Evolutionary conservation across 352 stramenopile species (phyloP), one percentile per base, ranked within the genome.

Genomic region (Elongisporangium undulatum): DNA sequence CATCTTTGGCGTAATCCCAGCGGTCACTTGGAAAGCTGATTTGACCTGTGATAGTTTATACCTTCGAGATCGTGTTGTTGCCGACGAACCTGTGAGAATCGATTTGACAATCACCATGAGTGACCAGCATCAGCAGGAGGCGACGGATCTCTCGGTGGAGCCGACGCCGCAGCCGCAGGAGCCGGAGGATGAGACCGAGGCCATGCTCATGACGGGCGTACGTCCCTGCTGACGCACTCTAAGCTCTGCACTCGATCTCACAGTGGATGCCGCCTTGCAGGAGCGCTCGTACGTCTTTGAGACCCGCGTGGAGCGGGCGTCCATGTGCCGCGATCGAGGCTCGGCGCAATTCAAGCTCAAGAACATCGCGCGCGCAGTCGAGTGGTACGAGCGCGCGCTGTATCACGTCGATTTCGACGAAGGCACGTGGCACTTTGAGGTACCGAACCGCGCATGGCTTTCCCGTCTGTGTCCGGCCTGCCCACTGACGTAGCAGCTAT

Each of bases 361-460:
- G 23, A 56, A 91, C 51, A n/a, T 77, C 12, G 34, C 53, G 0
- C 55, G 66, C 7, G 85, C 85, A 2, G 56, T 92, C 50, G 50
- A 74, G 50, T 94, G 77, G 79, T 94, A 93, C 68, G 64, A 91
- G 54, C 85, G 85, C 23, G 83, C 83, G 49, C 65, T 93, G 5
- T 88, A 76, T 56, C 85, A 94, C 59, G 80, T 91, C 51, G 81
- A 93, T 41, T 94, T 94, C 69, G 85, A 93, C 55, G 83, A 94
- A 63, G 85, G 76, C 68, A 90, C 83, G 57, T 94, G 83, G 82
- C 67, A 87, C 55, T 94, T 94, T 60, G 85, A 94, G 78, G 79
- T 91, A 53, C 23, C 23, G 23, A 13, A n/a, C 16, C 6, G 24
- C 9, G 48, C 0, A n/a, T 7, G n/a, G 15, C 48, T 17, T n/a